These are phyloP conservation scores for Chrysanthemum makinoi DNA, from an alignment of 129 eudicot genomes.

Conservation along the genomic window DNA sequence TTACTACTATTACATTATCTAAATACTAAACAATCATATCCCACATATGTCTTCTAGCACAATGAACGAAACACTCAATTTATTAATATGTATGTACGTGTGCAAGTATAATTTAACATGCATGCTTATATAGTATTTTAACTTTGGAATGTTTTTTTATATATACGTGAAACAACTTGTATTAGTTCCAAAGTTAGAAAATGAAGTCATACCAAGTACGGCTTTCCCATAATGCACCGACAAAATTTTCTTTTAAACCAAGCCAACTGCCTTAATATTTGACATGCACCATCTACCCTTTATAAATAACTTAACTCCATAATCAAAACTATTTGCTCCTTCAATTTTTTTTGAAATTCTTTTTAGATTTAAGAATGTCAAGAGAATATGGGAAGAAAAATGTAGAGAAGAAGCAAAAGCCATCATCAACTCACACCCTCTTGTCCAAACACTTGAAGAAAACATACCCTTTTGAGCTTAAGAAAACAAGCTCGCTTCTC, in stretches of 20 bases:
- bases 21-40: background rate
- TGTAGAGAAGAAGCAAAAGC: conserved; percentile 40
- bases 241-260: background rate
- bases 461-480: conserved; percentile 58
- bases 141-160: too few species aligned
- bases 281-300: background rate
- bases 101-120: background rate
- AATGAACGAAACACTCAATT: background rate
- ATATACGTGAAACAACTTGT: too few species aligned
- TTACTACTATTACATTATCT: background rate
- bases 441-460: conserved; percentile 57
- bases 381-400: conserved; percentile 40
- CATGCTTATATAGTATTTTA: too few species aligned
- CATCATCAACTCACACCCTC: conserved; percentile 32
- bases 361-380: conserved; percentile 42
- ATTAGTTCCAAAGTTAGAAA: background rate
- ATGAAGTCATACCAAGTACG: background rate
- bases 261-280: background rate
- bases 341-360: background rate
- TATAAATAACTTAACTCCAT: conserved; percentile 19
- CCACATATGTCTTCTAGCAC: conserved; percentile 4
- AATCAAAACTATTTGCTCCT: conserved; percentile 23
- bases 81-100: background rate
- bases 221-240: conserved; percentile 47
- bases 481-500: conserved; percentile 50